Conservation (phyloP, 306 rosid species). For the Cucurbita moschata region DNA sequence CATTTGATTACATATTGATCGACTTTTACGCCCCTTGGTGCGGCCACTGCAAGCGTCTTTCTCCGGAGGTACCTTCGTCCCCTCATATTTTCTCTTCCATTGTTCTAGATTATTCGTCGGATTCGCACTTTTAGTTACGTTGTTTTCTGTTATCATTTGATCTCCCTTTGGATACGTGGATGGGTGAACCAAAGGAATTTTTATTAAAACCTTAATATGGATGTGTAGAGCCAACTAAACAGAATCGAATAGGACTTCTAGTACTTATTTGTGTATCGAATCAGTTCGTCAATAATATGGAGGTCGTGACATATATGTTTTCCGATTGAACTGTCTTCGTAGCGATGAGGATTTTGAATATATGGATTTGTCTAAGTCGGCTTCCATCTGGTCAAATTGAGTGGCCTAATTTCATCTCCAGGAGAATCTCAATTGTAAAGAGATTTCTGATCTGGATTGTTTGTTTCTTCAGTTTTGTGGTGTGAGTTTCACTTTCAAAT, state of each 20-base stretch:
- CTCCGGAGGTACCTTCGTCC: conserved; percentile 56
- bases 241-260: not conserved
- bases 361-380: not conserved
- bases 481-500: not conserved
- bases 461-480: not conserved
- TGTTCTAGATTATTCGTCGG: not conserved
- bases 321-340: not conserved
- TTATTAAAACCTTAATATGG: not conserved
- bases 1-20: conserved; percentile 64
- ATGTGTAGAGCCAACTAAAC: not conserved
- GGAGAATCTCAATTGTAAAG: no score
- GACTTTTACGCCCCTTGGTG: conserved; percentile 99
- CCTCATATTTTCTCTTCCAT: not conserved
- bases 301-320: not conserved
- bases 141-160: not conserved
- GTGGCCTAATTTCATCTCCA: not conserved
- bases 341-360: not conserved
- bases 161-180: not conserved
- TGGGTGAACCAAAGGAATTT: not conserved
- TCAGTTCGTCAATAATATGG: not conserved
- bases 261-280: not conserved
- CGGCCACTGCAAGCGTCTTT: conserved; percentile 95
- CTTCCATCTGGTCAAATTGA: not conserved
- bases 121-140: not conserved
- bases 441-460: not conserved